Conservation (phyloP, 2,329 filamentous ascomycete genomes). For the Neofusicoccum sp. region DNA sequence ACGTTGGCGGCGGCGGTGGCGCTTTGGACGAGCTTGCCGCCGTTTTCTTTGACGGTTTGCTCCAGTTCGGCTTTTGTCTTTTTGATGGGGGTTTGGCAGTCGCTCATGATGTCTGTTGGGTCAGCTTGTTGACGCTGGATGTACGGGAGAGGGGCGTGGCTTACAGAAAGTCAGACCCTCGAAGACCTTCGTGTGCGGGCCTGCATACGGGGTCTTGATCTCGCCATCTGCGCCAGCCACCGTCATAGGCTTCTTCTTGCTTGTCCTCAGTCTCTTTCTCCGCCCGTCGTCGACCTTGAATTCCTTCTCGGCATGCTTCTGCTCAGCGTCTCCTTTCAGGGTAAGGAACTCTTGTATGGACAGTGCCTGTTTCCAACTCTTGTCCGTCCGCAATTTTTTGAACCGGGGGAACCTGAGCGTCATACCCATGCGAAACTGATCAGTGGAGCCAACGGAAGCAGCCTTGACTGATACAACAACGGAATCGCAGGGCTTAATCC, state of each 20-base stretch:
- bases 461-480: slow-evolving; percentile 89
- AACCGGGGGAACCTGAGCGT: slow-evolving; percentile 93
- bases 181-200: slow-evolving; percentile 68
- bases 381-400: slow-evolving; percentile 78
- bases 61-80: slow-evolving; percentile 80
- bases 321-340: slow-evolving; percentile 68
- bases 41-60: slow-evolving; percentile 77
- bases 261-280: slow-evolving; percentile 66
- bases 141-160: slow-evolving; percentile 17
- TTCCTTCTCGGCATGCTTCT: slow-evolving; percentile 71
- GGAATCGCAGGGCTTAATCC: slow-evolving; percentile 89
- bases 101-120: slow-evolving; percentile 67
- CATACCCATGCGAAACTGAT: slow-evolving; percentile 73
- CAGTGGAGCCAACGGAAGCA: slow-evolving; percentile 72
- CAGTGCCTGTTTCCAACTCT: slow-evolving; percentile 78
- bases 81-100: slow-evolving; percentile 67
- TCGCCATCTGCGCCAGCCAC: slow-evolving; percentile 70
- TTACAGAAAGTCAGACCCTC: slow-evolving; percentile 73
- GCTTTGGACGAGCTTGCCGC: slow-evolving; percentile 77
- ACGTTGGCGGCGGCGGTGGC: slow-evolving; percentile 64
- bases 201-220: slow-evolving; percentile 55
- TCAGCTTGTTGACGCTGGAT: not conserved
- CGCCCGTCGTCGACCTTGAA: slow-evolving; percentile 70
- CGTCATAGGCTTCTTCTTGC: slow-evolving; percentile 69
- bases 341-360: slow-evolving; percentile 76